These are phyloP conservation scores for Casuarina cunninghamiana DNA, from an alignment of 306 rosid species.

Conservation along the genomic window DNA sequence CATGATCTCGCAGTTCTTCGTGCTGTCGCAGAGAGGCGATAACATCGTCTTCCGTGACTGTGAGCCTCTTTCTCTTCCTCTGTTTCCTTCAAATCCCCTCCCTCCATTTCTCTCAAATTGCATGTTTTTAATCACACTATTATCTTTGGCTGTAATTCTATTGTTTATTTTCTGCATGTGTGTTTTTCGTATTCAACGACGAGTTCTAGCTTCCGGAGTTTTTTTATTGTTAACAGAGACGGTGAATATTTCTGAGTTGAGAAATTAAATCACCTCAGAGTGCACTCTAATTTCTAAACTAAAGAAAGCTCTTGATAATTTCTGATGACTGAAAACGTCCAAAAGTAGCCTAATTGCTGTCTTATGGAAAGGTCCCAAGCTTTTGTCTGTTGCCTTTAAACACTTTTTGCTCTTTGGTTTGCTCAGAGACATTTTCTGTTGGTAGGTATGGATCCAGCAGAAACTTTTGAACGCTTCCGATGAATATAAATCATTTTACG, in stretches of 20 bases:
- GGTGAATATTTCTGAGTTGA: no score
- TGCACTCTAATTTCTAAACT: neutral
- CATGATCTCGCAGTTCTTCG: slow-evolving; percentile 95
- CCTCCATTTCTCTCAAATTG: neutral
- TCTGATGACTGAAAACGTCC: neutral
- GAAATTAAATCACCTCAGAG: no score
- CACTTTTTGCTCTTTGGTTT: no score
- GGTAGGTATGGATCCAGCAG: no score
- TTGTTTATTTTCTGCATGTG: neutral
- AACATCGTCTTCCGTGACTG: slow-evolving; percentile 92
- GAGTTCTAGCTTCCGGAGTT: neutral
- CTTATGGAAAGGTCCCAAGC: neutral
- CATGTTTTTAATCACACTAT: neutral
- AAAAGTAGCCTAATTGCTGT: neutral
- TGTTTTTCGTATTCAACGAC: neutral
- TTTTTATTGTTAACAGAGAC: no score
- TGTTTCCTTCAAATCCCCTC: neutral
- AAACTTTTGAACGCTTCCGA: no score
- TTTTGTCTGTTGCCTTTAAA: no score
- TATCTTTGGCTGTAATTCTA: neutral
- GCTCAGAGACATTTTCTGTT: no score
- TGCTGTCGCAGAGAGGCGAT: slow-evolving; percentile 92
- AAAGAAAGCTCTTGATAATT: neutral
- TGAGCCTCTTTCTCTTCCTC: slow-evolving; percentile 25
- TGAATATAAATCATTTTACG: no score